Base-by-base conservation (phyloP, 192 early-diverging fungal genomes). In the Coemansia sp. region DNA sequence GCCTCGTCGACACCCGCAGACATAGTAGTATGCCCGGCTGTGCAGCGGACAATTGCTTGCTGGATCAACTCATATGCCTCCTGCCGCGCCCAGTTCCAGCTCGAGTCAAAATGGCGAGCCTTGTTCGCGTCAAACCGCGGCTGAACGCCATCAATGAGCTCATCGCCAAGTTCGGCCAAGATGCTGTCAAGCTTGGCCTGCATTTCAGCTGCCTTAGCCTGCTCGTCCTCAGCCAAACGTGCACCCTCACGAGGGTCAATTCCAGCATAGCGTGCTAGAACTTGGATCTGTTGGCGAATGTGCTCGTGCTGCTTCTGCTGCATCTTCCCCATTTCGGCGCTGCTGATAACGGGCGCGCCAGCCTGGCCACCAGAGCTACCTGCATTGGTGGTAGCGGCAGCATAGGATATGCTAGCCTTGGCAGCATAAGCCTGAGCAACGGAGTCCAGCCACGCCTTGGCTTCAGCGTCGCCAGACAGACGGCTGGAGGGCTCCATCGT, bases 21-120 rank as follows among this genome's bases (percentile, higher is more conserved):
- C 60, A 90, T 86, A 34, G 87, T 82, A 31, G 33, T 9, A 21
- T 33, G 9, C 1, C 35, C 56, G 20, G 9, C 16, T 21, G 56
- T 5, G 24, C 50, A 65, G 87, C 82, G 64, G 88, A 89, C 77
- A 88, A 95, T 85, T 45, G 92, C 86, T 69, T 92, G 89, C 67
- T 93, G 94, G 70, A 90, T 91, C 55, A 58, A 37, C 23, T 42
- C 67, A 69, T 57, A 84, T 56, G 24, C 68, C 34, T 51, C 73
- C 57, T 92, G 86, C 60, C 50, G 72, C 61, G 93, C 84, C 94
- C 95, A 97, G 84, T 97, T 94, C 95, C 95, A 97, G 86, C 89
- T 88, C 33, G 95, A 96, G 63, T 96, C 93, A 71, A 92, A 96
- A 14, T 68, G 83, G 53, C 95, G 88, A 43, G 90, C 91, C 84